Evolutionary conservation across 352 stramenopile genomes (phyloP).

Genomic region (Elongisporangium senticosum): DNA sequence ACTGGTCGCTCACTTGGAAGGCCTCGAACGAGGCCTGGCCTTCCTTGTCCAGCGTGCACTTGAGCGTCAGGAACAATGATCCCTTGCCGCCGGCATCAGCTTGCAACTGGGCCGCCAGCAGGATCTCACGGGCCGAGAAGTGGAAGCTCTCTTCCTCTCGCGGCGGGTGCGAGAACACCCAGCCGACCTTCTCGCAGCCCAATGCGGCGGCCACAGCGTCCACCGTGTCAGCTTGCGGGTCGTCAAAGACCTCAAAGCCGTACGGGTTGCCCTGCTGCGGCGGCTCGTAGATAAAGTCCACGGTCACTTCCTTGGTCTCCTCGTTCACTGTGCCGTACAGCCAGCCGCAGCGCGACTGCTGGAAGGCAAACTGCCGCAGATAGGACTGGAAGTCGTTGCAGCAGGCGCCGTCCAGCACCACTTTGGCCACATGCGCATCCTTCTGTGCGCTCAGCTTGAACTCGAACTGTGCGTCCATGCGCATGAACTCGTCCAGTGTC

Average conservation of each 20-base stretch:
- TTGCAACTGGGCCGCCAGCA: slow-evolving; percentile 94
- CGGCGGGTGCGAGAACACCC: slow-evolving; percentile 96
- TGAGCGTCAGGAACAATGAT: slow-evolving; percentile 95
- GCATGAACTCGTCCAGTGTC: slow-evolving; percentile 96
- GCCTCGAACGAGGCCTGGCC: slow-evolving; percentile 94
- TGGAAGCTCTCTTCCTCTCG: slow-evolving; percentile 94
- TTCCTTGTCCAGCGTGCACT: slow-evolving; percentile 92
- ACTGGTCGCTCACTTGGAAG: slow-evolving; percentile 97
- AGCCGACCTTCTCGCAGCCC: slow-evolving; percentile 92
- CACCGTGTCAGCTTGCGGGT: slow-evolving; percentile 82
- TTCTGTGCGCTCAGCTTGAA: slow-evolving; percentile 97
- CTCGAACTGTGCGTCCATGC: slow-evolving; percentile 96
- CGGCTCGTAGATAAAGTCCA: slow-evolving; percentile 96
- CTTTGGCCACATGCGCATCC: slow-evolving; percentile 66
- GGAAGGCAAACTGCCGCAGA: slow-evolving; percentile 88
- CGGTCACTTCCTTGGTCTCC: slow-evolving; percentile 82
- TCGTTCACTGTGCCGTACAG: slow-evolving; percentile 91
- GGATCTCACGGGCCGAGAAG: slow-evolving; percentile 85
- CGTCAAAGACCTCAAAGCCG: slow-evolving; percentile 91
- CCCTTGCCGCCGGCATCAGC: slow-evolving; percentile 91
- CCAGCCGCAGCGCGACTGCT: slow-evolving; percentile 92
- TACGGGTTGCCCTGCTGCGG: slow-evolving; percentile 87
- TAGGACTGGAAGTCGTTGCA: slow-evolving; percentile 91
- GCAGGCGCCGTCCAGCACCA: slow-evolving; percentile 85
- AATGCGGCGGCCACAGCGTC: slow-evolving; percentile 84